Evolutionary conservation across 352 stramenopile species (phyloP).

Genomic region (Plasmopara muralis): DNA sequence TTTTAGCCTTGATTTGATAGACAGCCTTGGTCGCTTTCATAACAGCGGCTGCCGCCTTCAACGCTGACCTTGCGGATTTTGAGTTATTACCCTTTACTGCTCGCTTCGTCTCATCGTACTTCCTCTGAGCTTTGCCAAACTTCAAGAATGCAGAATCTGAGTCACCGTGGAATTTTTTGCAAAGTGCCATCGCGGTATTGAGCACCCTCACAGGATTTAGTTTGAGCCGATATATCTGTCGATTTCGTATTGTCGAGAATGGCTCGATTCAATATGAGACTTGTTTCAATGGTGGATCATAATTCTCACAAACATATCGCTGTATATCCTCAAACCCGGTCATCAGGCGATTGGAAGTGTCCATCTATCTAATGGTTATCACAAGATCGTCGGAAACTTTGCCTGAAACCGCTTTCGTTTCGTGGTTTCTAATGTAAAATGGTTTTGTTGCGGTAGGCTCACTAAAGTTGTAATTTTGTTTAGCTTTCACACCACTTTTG

Average conservation of each 20-base stretch:
- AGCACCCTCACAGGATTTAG: constrained; percentile 10
- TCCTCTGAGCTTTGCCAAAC: constrained; percentile 12
- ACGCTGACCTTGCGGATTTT: background rate
- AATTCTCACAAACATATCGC: constrained; percentile 6
- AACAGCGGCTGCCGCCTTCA: too few species aligned
- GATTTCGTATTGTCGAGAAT: constrained; percentile 16
- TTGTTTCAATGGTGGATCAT: constrained; percentile 12
- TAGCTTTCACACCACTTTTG: too few species aligned
- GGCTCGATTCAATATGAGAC: constrained; percentile 12
- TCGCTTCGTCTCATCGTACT: background rate
- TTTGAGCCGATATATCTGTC: constrained; percentile 11
- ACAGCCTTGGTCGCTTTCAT: too few species aligned
- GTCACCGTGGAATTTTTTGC: constrained; percentile 16
- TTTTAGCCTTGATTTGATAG: too few species aligned
- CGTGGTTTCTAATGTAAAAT: too few species aligned
- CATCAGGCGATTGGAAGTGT: too few species aligned
- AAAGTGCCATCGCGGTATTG: constrained; percentile 12
- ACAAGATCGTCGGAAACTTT: too few species aligned
- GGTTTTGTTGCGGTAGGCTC: too few species aligned
- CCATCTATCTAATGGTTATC: too few species aligned
- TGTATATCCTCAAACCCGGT: too few species aligned
- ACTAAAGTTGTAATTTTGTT: too few species aligned
- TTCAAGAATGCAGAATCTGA: constrained; percentile 12
- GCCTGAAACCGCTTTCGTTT: too few species aligned
- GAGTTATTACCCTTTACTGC: background rate